Conservation (phyloP, 2,329 filamentous ascomycete genomes). For the Neurospora sp. region DNA sequence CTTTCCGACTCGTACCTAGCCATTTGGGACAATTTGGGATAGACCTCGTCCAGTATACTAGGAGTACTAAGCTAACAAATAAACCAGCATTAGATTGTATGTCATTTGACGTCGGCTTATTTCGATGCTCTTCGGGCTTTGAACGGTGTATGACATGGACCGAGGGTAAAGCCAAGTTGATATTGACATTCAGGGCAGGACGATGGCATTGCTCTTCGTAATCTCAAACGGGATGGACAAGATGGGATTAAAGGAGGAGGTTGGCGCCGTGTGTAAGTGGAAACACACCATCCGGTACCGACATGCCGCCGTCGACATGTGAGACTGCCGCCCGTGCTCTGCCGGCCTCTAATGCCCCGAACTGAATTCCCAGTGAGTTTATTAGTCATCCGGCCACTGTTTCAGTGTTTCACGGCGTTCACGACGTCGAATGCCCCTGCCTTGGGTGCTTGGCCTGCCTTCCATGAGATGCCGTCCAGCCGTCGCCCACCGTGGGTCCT, state of each 20-base stretch:
- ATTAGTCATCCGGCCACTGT: not conserved
- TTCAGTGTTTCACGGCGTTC: not conserved
- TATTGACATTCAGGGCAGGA: not conserved
- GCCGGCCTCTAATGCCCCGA: not conserved
- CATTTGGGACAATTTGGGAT: no score
- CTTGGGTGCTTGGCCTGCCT: not conserved
- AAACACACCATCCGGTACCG: not conserved
- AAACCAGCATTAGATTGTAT: not conserved
- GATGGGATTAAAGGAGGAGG: not conserved
- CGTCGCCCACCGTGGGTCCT: not conserved
- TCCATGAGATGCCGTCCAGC: not conserved
- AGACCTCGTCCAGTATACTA: no score
- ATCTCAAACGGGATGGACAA: not conserved
- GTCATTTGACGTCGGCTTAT: not conserved
- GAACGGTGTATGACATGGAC: not conserved
- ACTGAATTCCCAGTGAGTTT: not conserved
- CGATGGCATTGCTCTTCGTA: not conserved
- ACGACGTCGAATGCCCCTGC: not conserved
- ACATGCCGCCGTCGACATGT: not conserved
- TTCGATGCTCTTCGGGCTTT: not conserved
- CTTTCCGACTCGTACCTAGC: no score
- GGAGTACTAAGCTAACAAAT: no score
- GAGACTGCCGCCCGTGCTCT: not conserved
- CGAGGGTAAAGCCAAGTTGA: not conserved
- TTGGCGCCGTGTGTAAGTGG: not conserved